Percentiles rank a stretch among this genome's conserved stretches.
Evolutionary conservation across 257 asterid genomes (phyloP).

Genomic region (Agastache rugosa): DNA sequence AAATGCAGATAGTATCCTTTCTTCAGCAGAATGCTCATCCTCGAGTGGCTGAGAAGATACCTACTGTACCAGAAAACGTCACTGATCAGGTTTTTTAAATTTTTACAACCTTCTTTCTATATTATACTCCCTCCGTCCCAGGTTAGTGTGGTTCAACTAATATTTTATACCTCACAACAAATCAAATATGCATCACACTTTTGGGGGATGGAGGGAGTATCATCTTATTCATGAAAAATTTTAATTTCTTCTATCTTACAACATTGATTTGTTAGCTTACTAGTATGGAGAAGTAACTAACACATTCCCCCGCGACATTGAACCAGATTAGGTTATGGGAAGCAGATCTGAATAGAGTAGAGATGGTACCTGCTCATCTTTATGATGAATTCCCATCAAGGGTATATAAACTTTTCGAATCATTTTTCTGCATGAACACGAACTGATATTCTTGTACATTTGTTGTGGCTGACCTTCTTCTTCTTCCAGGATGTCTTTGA

Average conservation of each 20-base stretch:
- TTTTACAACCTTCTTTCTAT: background rate
- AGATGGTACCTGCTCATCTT: conserved; percentile 66
- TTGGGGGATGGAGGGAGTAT: too few relatives aligned
- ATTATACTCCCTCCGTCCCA: too few relatives aligned
- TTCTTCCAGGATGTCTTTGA: conserved; percentile 77
- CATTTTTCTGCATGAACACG: background rate
- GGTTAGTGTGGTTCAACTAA: too few relatives aligned
- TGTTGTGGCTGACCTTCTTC: background rate
- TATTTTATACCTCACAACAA: too few relatives aligned
- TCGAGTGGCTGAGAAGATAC: conserved; percentile 82
- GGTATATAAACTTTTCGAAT: conserved; percentile 37
- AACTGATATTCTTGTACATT: background rate
- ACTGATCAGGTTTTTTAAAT: conserved; percentile 74
- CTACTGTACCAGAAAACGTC: conserved; percentile 96
- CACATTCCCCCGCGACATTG: background rate
- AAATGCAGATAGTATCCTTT: conserved; percentile 85
- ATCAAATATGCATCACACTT: too few relatives aligned
- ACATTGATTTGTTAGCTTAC: background rate
- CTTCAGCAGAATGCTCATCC: conserved; percentile 99
- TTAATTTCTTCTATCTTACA: background rate
- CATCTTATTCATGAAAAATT: background rate
- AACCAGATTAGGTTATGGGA: conserved; percentile 93
- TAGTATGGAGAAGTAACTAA: background rate
- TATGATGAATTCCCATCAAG: conserved; percentile 85
- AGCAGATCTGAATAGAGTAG: conserved; percentile 92